Conservation (phyloP, 148 eudicot species). For the Amaranthus cruentus region DNA sequence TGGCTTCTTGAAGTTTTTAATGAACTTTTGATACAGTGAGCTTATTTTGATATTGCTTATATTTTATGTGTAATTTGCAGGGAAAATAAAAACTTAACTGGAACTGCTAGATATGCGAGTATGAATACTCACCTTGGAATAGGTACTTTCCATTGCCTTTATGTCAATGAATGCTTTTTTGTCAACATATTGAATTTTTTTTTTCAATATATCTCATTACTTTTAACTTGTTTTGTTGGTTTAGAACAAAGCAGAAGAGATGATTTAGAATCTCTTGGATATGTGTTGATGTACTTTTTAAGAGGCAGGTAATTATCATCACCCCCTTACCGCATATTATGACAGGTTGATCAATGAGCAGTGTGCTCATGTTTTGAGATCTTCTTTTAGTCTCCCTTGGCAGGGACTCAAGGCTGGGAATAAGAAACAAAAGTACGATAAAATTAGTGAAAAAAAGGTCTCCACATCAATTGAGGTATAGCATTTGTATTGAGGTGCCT, state of each 20-base stretch:
- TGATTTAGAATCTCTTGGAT: conserved; percentile 97
- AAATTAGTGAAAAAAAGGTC: conserved; percentile 84
- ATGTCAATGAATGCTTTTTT: neutral
- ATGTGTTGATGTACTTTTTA: conserved; percentile 83
- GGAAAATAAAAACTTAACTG: conserved; percentile 94
- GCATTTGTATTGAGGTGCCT: neutral
- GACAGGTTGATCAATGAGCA: conserved; percentile 3
- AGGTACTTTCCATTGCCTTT: conserved; percentile 40
- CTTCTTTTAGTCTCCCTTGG: conserved; percentile 79
- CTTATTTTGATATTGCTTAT: conserved; percentile 5
- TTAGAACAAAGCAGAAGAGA: conserved; percentile 95
- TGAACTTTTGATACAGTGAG: neutral
- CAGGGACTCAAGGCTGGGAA: conserved; percentile 94
- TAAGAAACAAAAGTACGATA: conserved; percentile 93
- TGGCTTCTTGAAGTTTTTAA: neutral
- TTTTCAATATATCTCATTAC: conserved; percentile 14
- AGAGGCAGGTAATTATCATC: conserved; percentile 67
- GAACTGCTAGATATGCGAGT: conserved; percentile 96
- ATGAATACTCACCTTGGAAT: conserved; percentile 96
- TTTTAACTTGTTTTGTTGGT: conserved; percentile 20
- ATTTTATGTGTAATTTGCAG: conserved; percentile 37
- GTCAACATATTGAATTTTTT: neutral
- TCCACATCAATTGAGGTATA: conserved; percentile 92
- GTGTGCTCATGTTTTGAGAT: conserved; percentile 10
- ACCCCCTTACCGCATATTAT: conserved; percentile 1